These are phyloP conservation scores for Fusarium subglutinans DNA, from an alignment of 2,329 filamentous ascomycete species.

Conservation along the genomic window DNA sequence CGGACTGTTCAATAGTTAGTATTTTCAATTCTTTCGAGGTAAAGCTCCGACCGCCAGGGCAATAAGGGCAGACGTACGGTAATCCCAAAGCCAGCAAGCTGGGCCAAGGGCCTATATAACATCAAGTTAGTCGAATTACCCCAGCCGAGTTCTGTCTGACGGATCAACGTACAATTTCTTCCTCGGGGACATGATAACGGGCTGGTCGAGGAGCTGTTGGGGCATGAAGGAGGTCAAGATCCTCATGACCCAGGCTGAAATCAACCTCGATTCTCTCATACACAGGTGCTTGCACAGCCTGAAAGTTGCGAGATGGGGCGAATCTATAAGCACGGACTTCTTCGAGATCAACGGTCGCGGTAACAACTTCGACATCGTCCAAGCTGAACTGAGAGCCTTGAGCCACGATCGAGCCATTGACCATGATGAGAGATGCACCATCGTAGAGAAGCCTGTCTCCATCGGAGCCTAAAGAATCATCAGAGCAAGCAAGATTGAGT, in stretches of 20 bases:
- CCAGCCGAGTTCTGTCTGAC: background rate
- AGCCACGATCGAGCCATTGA: conserved; percentile 70
- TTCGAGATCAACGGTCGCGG: conserved; percentile 74
- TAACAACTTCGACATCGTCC: conserved; percentile 68
- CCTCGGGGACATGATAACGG: conserved; percentile 34
- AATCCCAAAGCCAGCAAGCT: conserved; percentile 32
- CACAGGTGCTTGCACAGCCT: conserved; percentile 55
- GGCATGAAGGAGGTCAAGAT: conserved; percentile 39
- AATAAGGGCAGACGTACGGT: background rate
- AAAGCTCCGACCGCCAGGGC: background rate
- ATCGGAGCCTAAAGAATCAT: conserved; percentile 53
- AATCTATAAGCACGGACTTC: conserved; percentile 71
- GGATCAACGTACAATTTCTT: conserved; percentile 30
- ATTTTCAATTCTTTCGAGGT: background rate
- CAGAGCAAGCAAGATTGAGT: background rate
- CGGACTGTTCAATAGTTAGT: conserved; percentile 8
- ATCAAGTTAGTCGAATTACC: background rate
- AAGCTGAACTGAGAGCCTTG: conserved; percentile 72
- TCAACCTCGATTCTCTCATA: conserved; percentile 35
- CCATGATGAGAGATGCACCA: conserved; percentile 67
- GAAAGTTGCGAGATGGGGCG: conserved; percentile 64
- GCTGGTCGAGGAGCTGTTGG: conserved; percentile 43
- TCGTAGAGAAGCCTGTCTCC: conserved; percentile 66
- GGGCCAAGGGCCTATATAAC: conserved; percentile 13
- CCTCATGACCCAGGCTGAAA: conserved; percentile 46